phyloP scores from a whole-genome alignment of 768 basidiomycete species.

The Sarcodon sp. region DNA sequence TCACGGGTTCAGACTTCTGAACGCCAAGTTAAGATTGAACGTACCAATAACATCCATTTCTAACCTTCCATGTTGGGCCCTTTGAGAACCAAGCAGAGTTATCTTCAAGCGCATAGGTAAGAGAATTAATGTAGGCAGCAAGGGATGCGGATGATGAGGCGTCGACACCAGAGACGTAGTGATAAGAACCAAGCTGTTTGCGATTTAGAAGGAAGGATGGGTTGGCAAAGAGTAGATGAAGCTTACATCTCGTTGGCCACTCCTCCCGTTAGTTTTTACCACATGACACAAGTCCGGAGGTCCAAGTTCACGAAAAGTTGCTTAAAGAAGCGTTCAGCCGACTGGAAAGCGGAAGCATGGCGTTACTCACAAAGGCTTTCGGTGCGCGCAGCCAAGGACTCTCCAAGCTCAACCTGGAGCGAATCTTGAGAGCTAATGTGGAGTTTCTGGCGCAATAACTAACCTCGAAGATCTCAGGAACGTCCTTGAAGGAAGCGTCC shows the following conservation, averaged over 20 bases:
- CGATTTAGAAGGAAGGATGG: conserved; percentile 1
- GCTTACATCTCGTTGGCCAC: conserved; percentile 80
- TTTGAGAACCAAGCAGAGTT: conserved; percentile 87
- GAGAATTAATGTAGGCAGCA: conserved; percentile 95
- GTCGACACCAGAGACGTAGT: conserved; percentile 97
- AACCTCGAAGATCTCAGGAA: conserved; percentile 96
- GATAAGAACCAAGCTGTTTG: conserved; percentile 82
- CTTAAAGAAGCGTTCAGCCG: conserved; percentile 27
- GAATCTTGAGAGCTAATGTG: conserved; percentile 4
- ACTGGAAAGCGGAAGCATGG: background rate
- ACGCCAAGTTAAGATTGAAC: conserved; percentile 11
- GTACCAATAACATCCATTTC: conserved; percentile 87
- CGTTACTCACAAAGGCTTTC: conserved; percentile 71
- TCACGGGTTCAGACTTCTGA: background rate
- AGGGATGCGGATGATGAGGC: conserved; percentile 95
- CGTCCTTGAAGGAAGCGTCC: conserved; percentile 78
- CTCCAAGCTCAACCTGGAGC: conserved; percentile 73
- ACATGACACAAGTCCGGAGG: conserved; percentile 96
- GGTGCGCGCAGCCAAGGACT: conserved; percentile 79
- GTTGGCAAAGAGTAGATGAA: background rate
- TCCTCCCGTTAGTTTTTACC: conserved; percentile 77
- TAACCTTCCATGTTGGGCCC: conserved; percentile 77
- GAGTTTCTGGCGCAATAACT: conserved; percentile 6
- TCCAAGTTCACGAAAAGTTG: conserved; percentile 92
- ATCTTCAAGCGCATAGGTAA: conserved; percentile 94